A percentile compares a stretch with the other conserved stretches of the same genome.
Evolutionary conservation across 345 rosid species (phyloP).

Genomic region (Noccaea bulbosa): DNA sequence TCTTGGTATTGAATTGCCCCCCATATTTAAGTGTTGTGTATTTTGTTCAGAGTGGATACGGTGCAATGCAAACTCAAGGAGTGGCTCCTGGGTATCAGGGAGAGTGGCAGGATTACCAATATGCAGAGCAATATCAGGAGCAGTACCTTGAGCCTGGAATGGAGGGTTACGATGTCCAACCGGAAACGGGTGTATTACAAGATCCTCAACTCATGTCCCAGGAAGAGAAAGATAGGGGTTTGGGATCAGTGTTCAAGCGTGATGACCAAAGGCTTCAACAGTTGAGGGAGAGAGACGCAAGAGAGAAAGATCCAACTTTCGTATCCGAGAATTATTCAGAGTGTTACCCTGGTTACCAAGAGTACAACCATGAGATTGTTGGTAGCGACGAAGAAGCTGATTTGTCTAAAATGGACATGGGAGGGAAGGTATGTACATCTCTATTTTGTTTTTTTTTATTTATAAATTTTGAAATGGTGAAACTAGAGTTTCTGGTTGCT

Average conservation of each 20-base stretch:
- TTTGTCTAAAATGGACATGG: constrained; percentile 98
- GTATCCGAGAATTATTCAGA: constrained; percentile 96
- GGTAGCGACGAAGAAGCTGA: constrained; percentile 97
- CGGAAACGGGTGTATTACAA: constrained; percentile 46
- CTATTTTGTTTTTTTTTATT: not conserved
- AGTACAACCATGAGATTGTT: constrained; percentile 87
- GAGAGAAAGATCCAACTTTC: constrained; percentile 94
- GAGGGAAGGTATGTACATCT: constrained; percentile 69
- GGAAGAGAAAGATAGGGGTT: constrained; percentile 97
- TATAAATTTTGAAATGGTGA: not conserved
- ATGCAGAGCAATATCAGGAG: constrained; percentile 85
- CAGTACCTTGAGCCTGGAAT: constrained; percentile 77
- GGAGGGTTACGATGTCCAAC: constrained; percentile 68
- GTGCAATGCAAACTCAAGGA: constrained; percentile 73
- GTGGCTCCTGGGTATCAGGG: constrained; percentile 74
- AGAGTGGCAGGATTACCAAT: constrained; percentile 93
- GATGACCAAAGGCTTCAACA: constrained; percentile 97
- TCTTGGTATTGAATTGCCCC: not conserved
- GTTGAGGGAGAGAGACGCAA: constrained; percentile 81
- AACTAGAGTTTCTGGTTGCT: constrained; percentile 3
- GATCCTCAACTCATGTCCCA: constrained; percentile 96
- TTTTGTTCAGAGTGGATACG: constrained; percentile 71
- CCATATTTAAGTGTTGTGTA: not conserved
- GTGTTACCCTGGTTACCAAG: constrained; percentile 99
- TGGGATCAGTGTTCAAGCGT: constrained; percentile 97